Conservation (phyloP, 805 yeast species). For the Blastobotrys americana region DNA sequence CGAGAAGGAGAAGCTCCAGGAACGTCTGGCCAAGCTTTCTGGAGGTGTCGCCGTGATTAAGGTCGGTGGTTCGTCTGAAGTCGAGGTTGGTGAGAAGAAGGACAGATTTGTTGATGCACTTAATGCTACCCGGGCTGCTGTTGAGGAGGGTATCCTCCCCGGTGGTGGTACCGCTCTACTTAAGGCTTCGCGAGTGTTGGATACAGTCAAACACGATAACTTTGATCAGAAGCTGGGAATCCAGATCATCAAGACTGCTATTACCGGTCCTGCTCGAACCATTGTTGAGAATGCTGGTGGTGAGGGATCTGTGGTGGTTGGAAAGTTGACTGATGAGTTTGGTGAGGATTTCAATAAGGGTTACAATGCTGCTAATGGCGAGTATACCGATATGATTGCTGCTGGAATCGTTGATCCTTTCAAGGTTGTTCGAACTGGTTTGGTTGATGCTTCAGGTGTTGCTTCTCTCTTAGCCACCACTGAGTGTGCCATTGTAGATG, state of each 20-base stretch:
- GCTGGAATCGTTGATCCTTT: conserved; percentile 98
- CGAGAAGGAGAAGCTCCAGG: conserved; percentile 95
- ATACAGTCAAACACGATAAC: conserved; percentile 65
- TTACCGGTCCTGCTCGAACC: conserved; percentile 90
- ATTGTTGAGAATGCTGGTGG: conserved; percentile 96
- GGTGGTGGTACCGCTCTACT: conserved; percentile 99
- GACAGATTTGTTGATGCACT: conserved; percentile 98
- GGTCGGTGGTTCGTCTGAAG: conserved; percentile 96
- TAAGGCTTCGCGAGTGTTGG: conserved; percentile 79
- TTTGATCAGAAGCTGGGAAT: conserved; percentile 97
- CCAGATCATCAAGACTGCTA: conserved; percentile 84
- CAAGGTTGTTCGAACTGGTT: conserved; percentile 93
- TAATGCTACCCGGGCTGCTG: conserved; percentile 98
- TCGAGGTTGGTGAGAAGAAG: conserved; percentile 99
- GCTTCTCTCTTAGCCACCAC: conserved; percentile 96
- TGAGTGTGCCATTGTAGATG: conserved; percentile 96
- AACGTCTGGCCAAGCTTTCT: conserved; percentile 91
- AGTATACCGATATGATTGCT: conserved; percentile 90
- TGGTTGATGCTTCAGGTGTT: conserved; percentile 95
- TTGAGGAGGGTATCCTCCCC: conserved; percentile 96
- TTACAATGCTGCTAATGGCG: conserved; percentile 87
- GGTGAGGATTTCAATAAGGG: conserved; percentile 79
- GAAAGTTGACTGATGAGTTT: conserved; percentile 56
- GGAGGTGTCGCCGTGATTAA: conserved; percentile 98
- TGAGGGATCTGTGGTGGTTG: conserved; percentile 95